These are phyloP conservation scores for Protomyces pachydermus DNA, from an alignment of 1,139 yeast species.

Conservation along the genomic window DNA sequence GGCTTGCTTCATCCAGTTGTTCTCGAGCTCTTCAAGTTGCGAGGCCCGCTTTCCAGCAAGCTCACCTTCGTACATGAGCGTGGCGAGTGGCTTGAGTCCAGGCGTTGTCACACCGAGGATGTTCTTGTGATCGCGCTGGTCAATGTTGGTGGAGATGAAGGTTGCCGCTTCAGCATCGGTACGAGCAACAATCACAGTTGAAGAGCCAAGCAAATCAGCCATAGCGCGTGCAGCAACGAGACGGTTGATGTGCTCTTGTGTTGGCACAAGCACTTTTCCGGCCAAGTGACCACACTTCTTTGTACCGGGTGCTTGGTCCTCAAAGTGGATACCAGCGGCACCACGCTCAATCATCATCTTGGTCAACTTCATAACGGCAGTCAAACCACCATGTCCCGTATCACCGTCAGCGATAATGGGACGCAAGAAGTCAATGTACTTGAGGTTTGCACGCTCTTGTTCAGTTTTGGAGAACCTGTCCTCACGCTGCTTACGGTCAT, in stretches of 20 bases:
- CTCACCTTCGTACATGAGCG: constrained; percentile 80
- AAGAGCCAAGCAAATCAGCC: constrained; percentile 88
- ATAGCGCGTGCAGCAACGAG: constrained; percentile 90
- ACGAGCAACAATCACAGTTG: constrained; percentile 83
- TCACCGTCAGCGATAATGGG: constrained; percentile 97
- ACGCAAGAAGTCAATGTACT: constrained; percentile 71
- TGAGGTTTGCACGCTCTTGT: constrained; percentile 57
- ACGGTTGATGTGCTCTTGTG: constrained; percentile 93
- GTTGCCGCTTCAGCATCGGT: constrained; percentile 98
- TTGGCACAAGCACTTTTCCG: constrained; percentile 95
- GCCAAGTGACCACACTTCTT: constrained; percentile 98
- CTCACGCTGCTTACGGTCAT: constrained; percentile 92
- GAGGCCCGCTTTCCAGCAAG: constrained; percentile 65
- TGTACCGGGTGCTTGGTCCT: constrained; percentile 98
- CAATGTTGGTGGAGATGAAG: constrained; percentile 85
- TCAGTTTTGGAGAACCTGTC: constrained; percentile 62
- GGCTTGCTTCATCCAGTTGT: constrained; percentile 77
- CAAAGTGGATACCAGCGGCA: constrained; percentile 98
- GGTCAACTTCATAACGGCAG: constrained; percentile 91
- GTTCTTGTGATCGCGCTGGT: constrained; percentile 89
- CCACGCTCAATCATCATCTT: constrained; percentile 96
- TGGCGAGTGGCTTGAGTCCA: constrained; percentile 64
- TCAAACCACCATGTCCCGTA: constrained; percentile 97
- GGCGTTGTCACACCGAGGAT: constrained; percentile 89
- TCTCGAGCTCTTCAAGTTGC: constrained; percentile 66